phyloP scores from a whole-genome alignment of 768 basidiomycete genomes.

The Boletellus sp. region DNA sequence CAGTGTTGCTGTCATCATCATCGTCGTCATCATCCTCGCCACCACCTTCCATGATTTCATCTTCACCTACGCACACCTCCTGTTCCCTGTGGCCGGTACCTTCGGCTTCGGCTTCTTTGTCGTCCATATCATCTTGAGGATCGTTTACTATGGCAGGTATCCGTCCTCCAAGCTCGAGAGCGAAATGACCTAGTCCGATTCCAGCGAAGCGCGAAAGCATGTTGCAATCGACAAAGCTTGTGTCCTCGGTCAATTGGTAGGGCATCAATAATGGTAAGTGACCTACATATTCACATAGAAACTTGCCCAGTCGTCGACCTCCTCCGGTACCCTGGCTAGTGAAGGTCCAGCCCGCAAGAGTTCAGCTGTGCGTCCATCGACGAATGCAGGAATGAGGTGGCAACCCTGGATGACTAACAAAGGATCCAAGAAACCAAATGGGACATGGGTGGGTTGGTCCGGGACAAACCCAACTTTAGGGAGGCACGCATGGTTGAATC shows the following conservation, averaged over 20 bases:
- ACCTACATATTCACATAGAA: no score
- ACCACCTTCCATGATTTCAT: not conserved
- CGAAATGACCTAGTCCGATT: slow-evolving; percentile 6
- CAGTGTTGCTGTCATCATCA: not conserved
- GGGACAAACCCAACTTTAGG: not conserved
- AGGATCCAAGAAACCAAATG: not conserved
- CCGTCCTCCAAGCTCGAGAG: no score
- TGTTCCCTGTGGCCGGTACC: not conserved
- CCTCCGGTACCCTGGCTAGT: not conserved
- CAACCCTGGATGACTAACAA: not conserved
- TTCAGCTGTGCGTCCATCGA: not conserved
- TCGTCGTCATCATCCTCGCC: not conserved
- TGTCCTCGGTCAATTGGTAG: not conserved
- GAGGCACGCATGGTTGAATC: not conserved
- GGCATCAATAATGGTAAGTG: not conserved
- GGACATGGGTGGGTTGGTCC: not conserved
- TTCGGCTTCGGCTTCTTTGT: not conserved
- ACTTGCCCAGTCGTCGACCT: not conserved
- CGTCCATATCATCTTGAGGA: not conserved
- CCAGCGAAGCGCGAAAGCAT: slow-evolving; percentile 4
- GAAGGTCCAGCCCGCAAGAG: not conserved
- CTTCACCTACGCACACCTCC: not conserved
- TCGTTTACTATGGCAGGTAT: not conserved
- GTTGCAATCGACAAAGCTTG: slow-evolving; percentile 7
- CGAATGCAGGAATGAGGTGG: not conserved